These are phyloP conservation scores for Heliocybe sulcata DNA, from an alignment of 1,284 basidiomycete genomes.

Conservation along the genomic window DNA sequence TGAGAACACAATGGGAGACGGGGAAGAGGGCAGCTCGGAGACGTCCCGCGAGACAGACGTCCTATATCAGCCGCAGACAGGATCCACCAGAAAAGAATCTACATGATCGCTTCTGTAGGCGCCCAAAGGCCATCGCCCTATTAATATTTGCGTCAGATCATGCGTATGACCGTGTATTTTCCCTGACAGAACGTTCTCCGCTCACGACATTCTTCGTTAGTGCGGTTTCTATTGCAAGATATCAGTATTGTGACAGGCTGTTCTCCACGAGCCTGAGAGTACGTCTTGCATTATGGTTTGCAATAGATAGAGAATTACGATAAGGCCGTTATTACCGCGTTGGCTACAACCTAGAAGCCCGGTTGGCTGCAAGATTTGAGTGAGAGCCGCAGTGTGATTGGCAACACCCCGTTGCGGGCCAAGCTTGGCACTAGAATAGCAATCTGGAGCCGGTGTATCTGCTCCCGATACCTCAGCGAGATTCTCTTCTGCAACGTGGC, in stretches of 20 bases:
- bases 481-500: too few species aligned
- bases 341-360: neutral
- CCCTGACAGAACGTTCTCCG: neutral
- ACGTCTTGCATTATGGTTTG: too few species aligned
- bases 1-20: neutral
- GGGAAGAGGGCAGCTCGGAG: neutral
- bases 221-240: too few species aligned
- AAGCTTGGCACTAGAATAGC: neutral
- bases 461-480: too few species aligned
- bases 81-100: neutral
- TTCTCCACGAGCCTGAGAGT: too few species aligned
- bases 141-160: too few species aligned
- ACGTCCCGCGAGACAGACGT: neutral
- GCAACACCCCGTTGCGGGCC: neutral
- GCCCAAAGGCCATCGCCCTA: too few species aligned
- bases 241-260: too few species aligned
- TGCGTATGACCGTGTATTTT: neutral
- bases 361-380: neutral
- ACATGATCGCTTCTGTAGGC: neutral
- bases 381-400: neutral
- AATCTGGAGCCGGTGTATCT: neutral
- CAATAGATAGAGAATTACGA: too few species aligned
- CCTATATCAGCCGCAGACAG: neutral
- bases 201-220: neutral
- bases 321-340: neutral